Evolutionary conservation across 345 rosid species (phyloP).

Genomic region (Aethionema arabicum): DNA sequence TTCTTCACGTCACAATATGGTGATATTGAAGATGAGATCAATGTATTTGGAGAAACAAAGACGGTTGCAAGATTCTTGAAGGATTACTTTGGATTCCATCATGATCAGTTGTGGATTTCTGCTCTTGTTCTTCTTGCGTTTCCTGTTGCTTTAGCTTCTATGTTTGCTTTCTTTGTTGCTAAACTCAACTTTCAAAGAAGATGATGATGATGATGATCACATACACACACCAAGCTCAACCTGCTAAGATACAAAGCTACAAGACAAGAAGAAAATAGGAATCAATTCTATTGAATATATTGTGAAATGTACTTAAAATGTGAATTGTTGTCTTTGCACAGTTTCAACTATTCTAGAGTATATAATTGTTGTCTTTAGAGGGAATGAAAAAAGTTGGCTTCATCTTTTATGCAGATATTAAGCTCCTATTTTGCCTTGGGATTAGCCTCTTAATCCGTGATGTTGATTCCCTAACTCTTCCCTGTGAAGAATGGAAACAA

Average conservation of each 20-base stretch:
- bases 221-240: slow-evolving; percentile 3
- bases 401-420: too few species aligned
- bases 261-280: slow-evolving; percentile 9
- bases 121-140: slow-evolving; percentile 45
- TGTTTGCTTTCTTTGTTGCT: slow-evolving; percentile 55
- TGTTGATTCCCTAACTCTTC: background rate
- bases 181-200: slow-evolving; percentile 62
- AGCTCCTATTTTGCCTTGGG: too few species aligned
- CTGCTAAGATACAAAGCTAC: slow-evolving; percentile 13
- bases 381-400: too few species aligned
- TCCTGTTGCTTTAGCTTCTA: slow-evolving; percentile 54
- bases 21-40: slow-evolving; percentile 45
- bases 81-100: slow-evolving; percentile 59
- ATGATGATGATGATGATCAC: slow-evolving; percentile 47
- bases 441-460: slow-evolving; percentile 1
- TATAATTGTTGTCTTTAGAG: background rate
- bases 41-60: slow-evolving; percentile 48
- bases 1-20: slow-evolving; percentile 77
- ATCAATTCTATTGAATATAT: slow-evolving; percentile 4
- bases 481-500: background rate
- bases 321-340: slow-evolving; percentile 19
- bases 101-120: slow-evolving; percentile 36
- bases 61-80: slow-evolving; percentile 46
- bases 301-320: slow-evolving; percentile 1
- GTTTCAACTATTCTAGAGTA: slow-evolving; percentile 19